Evolutionary conservation across 129 eudicot species (phyloP), one percentile per base, ranked within the genome.

Genomic region (Arctium lappa): DNA sequence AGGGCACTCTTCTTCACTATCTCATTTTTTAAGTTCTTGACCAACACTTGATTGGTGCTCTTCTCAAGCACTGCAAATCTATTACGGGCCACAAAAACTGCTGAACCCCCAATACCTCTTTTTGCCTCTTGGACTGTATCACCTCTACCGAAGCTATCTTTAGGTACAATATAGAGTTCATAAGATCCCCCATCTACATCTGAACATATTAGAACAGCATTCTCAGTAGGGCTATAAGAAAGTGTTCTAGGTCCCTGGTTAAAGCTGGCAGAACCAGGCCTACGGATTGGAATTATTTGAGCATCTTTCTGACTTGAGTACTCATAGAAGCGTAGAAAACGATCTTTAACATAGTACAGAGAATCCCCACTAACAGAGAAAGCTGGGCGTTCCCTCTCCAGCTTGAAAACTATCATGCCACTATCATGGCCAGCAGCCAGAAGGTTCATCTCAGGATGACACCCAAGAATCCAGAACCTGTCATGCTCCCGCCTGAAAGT

Each of bases 391-490:
- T 88, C 91, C 50, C 91, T 75, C 83, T 88, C 91, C 78, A 88
- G 18, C 86, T 88, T 88, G 72, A 88, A 88, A n/a, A 88, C 91
- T 74, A 88, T 88, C 91, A 88, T 88, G 38, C 91, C 91, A 68
- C 87, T 86, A 75, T 88, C 91, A 68, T 88, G 91, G 38, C 91
- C 91, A 48, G 91, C 91, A 11, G 91, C 91, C 37, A 88, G 69
- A 73, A 88, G 88, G 76, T 88, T 88, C 89, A 88, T 83, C 88
- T 88, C 91, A 53, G 91, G 89, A 73, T 88, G 91, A 76, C 88
- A 80, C n/a, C 84, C 13, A 53, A 88, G 88, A 88, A 88, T 88
- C 91, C 91, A 88, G 83, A 88, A 88, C 53, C 91, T 72, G 84
- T 88, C 91, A 44, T 88, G 89, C 82, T 88, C 91, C 81, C 91